Base-by-base conservation (phyloP, 768 basidiomycete genomes). In the Suillus tomentosus region DNA sequence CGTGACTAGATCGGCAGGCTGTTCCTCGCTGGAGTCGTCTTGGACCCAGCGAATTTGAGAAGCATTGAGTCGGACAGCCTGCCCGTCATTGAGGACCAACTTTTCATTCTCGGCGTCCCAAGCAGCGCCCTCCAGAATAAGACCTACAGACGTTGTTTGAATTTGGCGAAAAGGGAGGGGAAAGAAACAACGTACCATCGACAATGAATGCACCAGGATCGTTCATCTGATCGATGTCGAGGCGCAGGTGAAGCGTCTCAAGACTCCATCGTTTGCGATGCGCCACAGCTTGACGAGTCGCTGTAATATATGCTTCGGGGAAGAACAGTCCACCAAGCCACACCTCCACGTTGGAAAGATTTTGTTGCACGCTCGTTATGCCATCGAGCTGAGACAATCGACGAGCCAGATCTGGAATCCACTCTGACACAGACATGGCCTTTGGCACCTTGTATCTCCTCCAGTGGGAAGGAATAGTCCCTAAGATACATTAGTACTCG, bases 281-380 rank as follows among this genome's bases (percentile, higher is more conserved):
- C 2, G 96, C 97, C 5, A 95, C 92, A n/a, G 93, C 88, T 76
- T 99, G 96, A 59, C 96, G 84, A 2, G 95, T 96, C 2, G 96
- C 96, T 1, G 96, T 98, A 70, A 99, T 85, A 74, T 95, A 99
- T 3, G 95, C 96, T 72, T 96, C 94, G 0, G 96, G 97, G 85
- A 92, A 95, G 84, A 99, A 98, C 63, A 99, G 76, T 0, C 94
- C 92, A 27, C 96, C 95, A 15, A 99, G 85, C 92, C 94, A 94
- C 53, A 97, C 91, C 76, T 93, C 87, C 55, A 91, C 79, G 68
- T 91, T 81, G 67, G 79, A 83, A 66, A 90, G 77, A 70, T 82
- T 87, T 66, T 89, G 87, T 15, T 77, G 73, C 76, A 78, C 73
- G n/a, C 67, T 48, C 19, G 75, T 76, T 62, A 98, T 87, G 39